Conservation (phyloP, 345 rosid species). For the Viola odorata region DNA sequence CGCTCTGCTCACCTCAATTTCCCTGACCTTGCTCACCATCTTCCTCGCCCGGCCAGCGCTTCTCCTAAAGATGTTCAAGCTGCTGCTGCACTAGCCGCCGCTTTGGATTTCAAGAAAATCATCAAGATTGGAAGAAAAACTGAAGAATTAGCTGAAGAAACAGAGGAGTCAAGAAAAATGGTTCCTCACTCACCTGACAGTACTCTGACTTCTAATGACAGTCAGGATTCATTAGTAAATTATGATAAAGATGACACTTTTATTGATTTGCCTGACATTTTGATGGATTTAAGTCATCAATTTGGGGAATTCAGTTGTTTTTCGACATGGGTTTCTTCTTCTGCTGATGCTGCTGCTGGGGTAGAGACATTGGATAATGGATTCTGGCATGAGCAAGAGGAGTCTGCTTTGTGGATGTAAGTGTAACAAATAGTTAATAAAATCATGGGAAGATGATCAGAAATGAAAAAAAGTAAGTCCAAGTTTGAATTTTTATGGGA, state of each 20-base stretch:
- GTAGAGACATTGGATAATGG: constrained; percentile 18
- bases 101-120: constrained; percentile 22
- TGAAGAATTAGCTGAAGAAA: background rate
- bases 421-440: too few relatives aligned
- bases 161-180: background rate
- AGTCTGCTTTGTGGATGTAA: constrained; percentile 18
- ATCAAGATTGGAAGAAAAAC: background rate
- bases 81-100: constrained; percentile 75
- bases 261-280: constrained; percentile 64
- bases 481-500: background rate
- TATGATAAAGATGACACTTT: constrained; percentile 49
- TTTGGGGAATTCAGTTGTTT: constrained; percentile 43
- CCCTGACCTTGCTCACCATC: constrained; percentile 52
- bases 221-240: constrained; percentile 26
- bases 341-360: constrained; percentile 6
- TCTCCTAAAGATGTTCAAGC: constrained; percentile 86
- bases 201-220: constrained; percentile 24
- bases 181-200: constrained; percentile 31
- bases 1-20: constrained; percentile 68
- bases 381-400: constrained; percentile 30
- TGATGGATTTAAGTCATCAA: constrained; percentile 30
- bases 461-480: too few relatives aligned
- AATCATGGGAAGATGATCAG: too few relatives aligned
- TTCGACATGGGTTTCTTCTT: constrained; percentile 24
- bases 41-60: constrained; percentile 61